These are phyloP conservation scores for Metschnikowia santaceciliae DNA, from an alignment of 805 yeast genomes.

Conservation along the genomic window DNA sequence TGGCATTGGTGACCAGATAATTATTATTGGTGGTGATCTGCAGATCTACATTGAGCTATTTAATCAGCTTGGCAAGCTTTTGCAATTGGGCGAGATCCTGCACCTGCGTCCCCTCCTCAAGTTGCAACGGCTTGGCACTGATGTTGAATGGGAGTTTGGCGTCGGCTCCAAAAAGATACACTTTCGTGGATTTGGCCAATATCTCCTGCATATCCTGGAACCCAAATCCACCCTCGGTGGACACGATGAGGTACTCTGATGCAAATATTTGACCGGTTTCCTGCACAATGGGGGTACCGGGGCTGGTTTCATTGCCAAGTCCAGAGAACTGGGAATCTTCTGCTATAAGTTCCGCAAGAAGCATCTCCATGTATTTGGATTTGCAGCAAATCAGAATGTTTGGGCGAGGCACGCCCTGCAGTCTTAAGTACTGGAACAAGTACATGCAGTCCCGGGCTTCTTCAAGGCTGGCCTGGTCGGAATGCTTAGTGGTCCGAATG, in stretches of 20 bases:
- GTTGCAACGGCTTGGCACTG: conserved; percentile 5
- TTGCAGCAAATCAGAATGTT: conserved; percentile 41
- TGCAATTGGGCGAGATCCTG: not conserved
- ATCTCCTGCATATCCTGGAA: conserved; percentile 4
- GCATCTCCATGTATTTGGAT: conserved; percentile 36
- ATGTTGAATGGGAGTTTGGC: conserved; percentile 7
- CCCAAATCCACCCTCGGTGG: conserved; percentile 6
- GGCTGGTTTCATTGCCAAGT: conserved; percentile 4
- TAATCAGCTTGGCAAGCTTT: not conserved
- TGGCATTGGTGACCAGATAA: too few relatives aligned
- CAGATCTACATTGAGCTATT: too few relatives aligned
- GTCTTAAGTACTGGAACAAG: conserved; percentile 44
- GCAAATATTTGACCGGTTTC: not conserved
- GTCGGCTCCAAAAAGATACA: conserved; percentile 10
- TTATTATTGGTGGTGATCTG: too few relatives aligned
- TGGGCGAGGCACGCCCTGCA: conserved; percentile 38
- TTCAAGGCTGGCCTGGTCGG: conserved; percentile 12
- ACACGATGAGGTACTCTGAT: conserved; percentile 10
- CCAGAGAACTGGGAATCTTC: conserved; percentile 21
- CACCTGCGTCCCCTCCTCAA: not conserved
- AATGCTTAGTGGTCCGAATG: not conserved
- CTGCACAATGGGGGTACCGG: conserved; percentile 14
- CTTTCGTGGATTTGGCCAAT: conserved; percentile 2
- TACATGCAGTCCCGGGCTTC: conserved; percentile 47
- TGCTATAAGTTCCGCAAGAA: conserved; percentile 39